Evolutionary conservation across 352 stramenopile species (phyloP), one percentile per base, ranked within the genome.

Genomic region (Globisporangium radiosum): DNA sequence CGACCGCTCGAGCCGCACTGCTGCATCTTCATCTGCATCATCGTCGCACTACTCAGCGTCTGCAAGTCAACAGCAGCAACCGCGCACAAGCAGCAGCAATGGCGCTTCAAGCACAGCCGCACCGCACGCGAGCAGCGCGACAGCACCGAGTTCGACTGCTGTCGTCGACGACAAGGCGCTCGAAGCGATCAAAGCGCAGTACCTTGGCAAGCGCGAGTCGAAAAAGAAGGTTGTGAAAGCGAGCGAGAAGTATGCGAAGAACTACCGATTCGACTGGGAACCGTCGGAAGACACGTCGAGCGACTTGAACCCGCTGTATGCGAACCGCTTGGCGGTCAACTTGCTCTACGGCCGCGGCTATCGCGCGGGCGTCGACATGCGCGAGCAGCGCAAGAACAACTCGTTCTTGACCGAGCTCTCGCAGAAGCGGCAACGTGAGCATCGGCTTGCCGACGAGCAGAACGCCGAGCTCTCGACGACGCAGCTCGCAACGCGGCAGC

Each of bases 251-350:
- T 97, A 97, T 57, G 78, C 83, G 42, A 92, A 95, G 64, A 94
- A 96, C 65, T 97, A 97, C 62, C 85, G 97, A 63, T 98, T 98
- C 64, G 88, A 98, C 65, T 98, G 93, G 93, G 87, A 98, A 40
- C 78, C 85, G 10, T 79, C 71, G 0, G 93, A 98, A 45, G 93
- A 98, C 66, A 98, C 93, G 40, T 95, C 81, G 36, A 56, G 70
- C 10, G 92, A 97, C 60, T 56, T 96, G 19, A 97, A 98, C 61
- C 92, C 92, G 17, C 64, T 98, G 61, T 98, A 98, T 62, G 76
- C 74, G 17, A 82, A 97, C 43, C 71, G 76, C n/a, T 68, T 91
- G 62, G 79, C 96, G 54, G 86, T 97, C 9, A 97, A 97, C 57
- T 60, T 97, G 52, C 76, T 96, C 7, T 98, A 92, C 67, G 93